Percentiles rank a stretch among this genome's conserved stretches.
Evolutionary conservation across 2,329 filamentous ascomycete species (phyloP).

Genomic region (Alternaria brassicicola): DNA sequence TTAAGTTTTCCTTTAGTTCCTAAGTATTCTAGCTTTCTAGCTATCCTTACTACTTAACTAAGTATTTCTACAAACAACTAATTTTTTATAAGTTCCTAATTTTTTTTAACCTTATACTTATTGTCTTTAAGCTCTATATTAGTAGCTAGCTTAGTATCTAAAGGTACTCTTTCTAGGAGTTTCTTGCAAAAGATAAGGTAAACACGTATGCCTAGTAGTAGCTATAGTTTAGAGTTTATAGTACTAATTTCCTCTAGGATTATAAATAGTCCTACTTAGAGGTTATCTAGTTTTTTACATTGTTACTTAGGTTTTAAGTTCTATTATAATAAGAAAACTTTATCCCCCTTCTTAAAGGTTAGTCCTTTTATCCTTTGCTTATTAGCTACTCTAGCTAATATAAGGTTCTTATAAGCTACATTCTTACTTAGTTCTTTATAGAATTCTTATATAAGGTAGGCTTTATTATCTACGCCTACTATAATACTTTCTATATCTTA

Average conservation of each 20-base stretch:
- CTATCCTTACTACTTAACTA: too few relatives aligned
- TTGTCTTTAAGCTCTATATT: neutral
- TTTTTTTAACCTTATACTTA: neutral
- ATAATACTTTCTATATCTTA: too few relatives aligned
- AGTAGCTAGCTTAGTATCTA: neutral
- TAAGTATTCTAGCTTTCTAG: neutral
- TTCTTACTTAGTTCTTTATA: neutral
- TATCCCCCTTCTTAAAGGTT: neutral
- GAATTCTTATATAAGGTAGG: neutral
- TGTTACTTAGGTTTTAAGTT: neutral
- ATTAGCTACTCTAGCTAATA: neutral
- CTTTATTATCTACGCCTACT: too few relatives aligned
- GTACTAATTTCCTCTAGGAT: neutral
- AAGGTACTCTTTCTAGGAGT: neutral
- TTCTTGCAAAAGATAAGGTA: neutral
- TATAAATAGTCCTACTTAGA: neutral
- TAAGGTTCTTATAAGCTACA: neutral
- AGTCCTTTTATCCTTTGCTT: slow-evolving; percentile 1
- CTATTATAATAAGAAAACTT: neutral
- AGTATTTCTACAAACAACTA: neutral
- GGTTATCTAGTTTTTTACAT: neutral
- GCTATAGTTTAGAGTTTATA: neutral
- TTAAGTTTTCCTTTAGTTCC: neutral
- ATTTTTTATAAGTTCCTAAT: neutral
- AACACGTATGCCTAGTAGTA: neutral